Evolutionary conservation across 352 stramenopile genomes (phyloP), one percentile per base, ranked within the genome.

Genomic region (Globisporangium barbulae): DNA sequence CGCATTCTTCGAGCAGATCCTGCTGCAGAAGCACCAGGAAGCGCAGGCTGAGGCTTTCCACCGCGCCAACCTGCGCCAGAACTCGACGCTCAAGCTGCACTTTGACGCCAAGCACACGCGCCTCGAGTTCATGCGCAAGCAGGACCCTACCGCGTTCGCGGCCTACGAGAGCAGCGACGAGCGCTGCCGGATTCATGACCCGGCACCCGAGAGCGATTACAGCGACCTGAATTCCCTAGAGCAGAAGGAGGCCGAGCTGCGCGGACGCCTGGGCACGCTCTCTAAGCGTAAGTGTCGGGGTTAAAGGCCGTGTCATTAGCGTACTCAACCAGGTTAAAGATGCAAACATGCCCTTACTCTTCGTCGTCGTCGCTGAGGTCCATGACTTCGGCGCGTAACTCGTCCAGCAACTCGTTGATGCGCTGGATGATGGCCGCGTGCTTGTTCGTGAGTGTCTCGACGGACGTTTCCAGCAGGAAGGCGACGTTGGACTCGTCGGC

Each of bases 331-430:
- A 21, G 7, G 5, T 48, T 48, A 21, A 28, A 28, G 17, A 21
- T 45, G 17, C 28, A 62, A 50, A 19, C 39, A 52, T 21, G 21
- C 22, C 28, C n/a, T 19, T 61, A n/a, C 49, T 44, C 19, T 59
- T 62, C 52, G 1, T 61, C 52, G 2, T 74, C 68, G 19, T 74
- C 69, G 0, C 79, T 56, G 17, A 88, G 64, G 49, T 90, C 81
- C n/a, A 71, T 69, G n/a, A 72, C 62, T 61, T 94, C 81, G 39
- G 75, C 72, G 3, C 68, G 68, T 22, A 93, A 61, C 48, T 92
- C 83, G 39, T 92, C 83, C 28, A 95, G 63, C 50, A 91, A 66
- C 31, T 94, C 87, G 60, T 95, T 95, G 65, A 94, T 93, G 37
- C 73, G 64, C 39, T 76, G 68, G n/a, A 95, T 71, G 50, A 88